Conservation (phyloP, 1,284 basidiomycete species). For the Golubevia pallescens region DNA sequence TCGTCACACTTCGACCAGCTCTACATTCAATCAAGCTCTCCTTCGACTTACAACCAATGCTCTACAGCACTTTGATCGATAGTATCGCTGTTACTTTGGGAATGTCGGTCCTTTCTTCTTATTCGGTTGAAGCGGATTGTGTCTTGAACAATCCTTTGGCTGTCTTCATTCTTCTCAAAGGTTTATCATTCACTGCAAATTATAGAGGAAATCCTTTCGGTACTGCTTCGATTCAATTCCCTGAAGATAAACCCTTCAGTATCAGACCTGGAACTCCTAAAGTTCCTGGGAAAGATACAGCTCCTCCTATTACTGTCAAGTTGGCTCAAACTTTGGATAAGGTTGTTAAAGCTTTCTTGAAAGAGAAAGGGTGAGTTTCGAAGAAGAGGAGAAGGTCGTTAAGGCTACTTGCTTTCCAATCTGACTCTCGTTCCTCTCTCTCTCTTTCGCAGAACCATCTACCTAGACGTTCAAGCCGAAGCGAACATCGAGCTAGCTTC, state of each 20-base stretch:
- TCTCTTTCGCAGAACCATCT: too few species aligned
- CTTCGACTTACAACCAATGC: constrained; percentile 40
- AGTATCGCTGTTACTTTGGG: constrained; percentile 40
- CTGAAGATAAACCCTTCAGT: too few species aligned
- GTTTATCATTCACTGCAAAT: constrained; percentile 34
- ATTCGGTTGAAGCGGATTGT: constrained; percentile 34
- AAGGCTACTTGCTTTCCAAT: too few species aligned
- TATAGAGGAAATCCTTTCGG: constrained; percentile 41
- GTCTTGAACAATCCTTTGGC: constrained; percentile 43
- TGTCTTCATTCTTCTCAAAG: constrained; percentile 33
- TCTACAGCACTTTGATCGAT: constrained; percentile 38
- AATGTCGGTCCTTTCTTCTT: constrained; percentile 34
- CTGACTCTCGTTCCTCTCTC: too few species aligned
- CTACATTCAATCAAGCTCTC: constrained; percentile 26
- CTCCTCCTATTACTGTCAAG: constrained; percentile 28
- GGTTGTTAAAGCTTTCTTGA: constrained; percentile 34
- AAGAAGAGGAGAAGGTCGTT: too few species aligned
- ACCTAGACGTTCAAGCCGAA: constrained; percentile 38
- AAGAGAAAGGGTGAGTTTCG: too few species aligned
- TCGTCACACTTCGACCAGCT: constrained; percentile 27
- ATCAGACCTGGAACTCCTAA: too few species aligned
- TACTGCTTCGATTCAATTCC: constrained; percentile 19
- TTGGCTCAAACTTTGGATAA: constrained; percentile 38
- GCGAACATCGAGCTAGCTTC: constrained; percentile 28
- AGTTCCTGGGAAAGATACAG: constrained; percentile 11